phyloP scores from a whole-genome alignment of 805 yeast species.

The Candida verbasci region DNA sequence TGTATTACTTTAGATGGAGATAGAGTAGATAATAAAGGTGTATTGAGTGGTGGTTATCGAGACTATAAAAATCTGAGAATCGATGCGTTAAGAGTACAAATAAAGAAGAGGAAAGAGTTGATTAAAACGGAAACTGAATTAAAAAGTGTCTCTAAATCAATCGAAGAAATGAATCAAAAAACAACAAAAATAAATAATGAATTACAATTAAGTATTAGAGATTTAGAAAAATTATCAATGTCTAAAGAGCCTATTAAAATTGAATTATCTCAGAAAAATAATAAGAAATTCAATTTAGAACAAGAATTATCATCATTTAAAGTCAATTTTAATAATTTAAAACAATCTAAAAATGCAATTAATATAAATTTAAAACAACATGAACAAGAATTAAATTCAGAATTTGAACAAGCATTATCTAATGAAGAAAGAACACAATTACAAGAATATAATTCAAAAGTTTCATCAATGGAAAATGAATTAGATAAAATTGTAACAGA shows the following conservation, averaged over 20 bases:
- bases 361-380: conserved; percentile 40
- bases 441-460: conserved; percentile 23
- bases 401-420: conserved; percentile 52
- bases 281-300: conserved; percentile 37
- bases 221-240: conserved; percentile 40
- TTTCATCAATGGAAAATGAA: conserved; percentile 35
- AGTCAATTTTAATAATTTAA: conserved; percentile 30
- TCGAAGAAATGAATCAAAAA: conserved; percentile 45
- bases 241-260: conserved; percentile 42
- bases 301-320: conserved; percentile 38
- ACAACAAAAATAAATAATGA: conserved; percentile 49
- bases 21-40: conserved; percentile 78
- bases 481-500: conserved; percentile 40
- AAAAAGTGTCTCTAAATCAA: conserved; percentile 28
- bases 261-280: conserved; percentile 36
- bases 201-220: conserved; percentile 28
- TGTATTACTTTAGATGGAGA: conserved; percentile 94
- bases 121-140: conserved; percentile 33
- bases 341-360: conserved; percentile 28
- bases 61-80: conserved; percentile 64
- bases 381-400: conserved; percentile 45
- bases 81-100: conserved; percentile 60
- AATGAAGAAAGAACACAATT: conserved; percentile 45
- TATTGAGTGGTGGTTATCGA: conserved; percentile 82
- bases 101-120: conserved; percentile 47